phyloP scores from a whole-genome alignment of 1,284 basidiomycete genomes.

The Ustilago loliicola region DNA sequence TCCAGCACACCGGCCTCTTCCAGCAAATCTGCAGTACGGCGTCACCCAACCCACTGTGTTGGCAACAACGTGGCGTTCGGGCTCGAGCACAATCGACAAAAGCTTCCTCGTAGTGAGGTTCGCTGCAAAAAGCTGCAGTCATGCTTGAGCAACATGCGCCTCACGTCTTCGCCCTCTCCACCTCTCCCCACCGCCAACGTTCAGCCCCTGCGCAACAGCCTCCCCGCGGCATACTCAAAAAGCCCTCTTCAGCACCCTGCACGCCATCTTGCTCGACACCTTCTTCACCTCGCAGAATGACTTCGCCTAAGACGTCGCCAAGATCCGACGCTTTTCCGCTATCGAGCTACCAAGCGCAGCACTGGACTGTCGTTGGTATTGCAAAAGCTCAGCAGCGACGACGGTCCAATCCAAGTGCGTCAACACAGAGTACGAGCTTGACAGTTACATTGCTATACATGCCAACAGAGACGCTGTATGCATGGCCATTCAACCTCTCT shows the following conservation, averaged over 20 bases:
- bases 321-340: conserved; percentile 3
- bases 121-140: conserved; percentile 8
- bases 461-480: conserved; percentile 37
- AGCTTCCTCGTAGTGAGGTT: background rate
- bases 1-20: background rate
- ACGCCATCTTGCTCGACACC: conserved; percentile 5
- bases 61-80: conserved; percentile 2
- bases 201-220: conserved; percentile 7
- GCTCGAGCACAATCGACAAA: background rate
- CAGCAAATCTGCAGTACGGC: background rate
- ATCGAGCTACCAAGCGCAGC: conserved; percentile 15
- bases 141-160: conserved; percentile 27
- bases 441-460: conserved; percentile 37
- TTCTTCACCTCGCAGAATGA: conserved; percentile 5
- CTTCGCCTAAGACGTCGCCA: conserved; percentile 17
- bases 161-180: conserved; percentile 22
- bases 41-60: background rate
- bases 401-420: background rate
- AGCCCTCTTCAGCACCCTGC: conserved; percentile 13
- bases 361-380: conserved; percentile 34
- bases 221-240: conserved; percentile 40
- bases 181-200: conserved; percentile 14
- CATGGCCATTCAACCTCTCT: conserved; percentile 44
- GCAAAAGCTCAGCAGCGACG: conserved; percentile 18
- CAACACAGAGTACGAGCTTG: conserved; percentile 8